Conservation (phyloP, 208 protist genomes). For the Crithidia sp. region DNA sequence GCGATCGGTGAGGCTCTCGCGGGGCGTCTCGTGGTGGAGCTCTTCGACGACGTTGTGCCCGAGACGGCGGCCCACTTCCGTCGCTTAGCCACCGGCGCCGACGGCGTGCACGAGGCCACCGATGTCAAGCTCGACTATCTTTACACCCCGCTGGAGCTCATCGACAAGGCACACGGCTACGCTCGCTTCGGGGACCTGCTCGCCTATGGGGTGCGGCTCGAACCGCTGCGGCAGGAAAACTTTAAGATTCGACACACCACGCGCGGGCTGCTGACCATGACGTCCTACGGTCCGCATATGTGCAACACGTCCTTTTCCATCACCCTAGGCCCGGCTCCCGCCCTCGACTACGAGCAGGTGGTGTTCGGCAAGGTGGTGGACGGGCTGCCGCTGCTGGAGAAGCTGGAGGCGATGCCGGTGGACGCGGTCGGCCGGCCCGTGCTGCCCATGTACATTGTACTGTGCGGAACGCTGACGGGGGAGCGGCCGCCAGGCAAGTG, state of each 20-base stretch:
- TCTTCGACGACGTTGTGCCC: constrained; percentile 88
- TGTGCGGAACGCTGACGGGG: constrained; percentile 82
- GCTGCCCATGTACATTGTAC: constrained; percentile 56
- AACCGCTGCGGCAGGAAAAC: constrained; percentile 81
- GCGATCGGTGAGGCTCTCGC: constrained; percentile 71
- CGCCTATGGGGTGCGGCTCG: constrained; percentile 53
- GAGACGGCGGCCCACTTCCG: constrained; percentile 92
- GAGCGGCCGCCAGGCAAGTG: constrained; percentile 56
- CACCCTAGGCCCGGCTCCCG: constrained; percentile 65
- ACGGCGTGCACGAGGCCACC: constrained; percentile 54
- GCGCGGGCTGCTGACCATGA: constrained; percentile 90
- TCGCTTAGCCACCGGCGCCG: constrained; percentile 77
- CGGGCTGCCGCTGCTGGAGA: constrained; percentile 71
- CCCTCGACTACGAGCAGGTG: constrained; percentile 93
- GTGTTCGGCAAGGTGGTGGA: constrained; percentile 95
- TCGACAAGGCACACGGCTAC: constrained; percentile 55
- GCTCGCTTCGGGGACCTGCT: constrained; percentile 47
- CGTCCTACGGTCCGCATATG: constrained; percentile 75
- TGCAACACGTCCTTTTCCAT: constrained; percentile 78
- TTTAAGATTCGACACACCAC: constrained; percentile 88
- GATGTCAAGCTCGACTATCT: constrained; percentile 83
- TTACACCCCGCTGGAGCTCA: constrained; percentile 55
- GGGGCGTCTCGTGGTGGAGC: constrained; percentile 86
- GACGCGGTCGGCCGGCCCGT: constrained; percentile 65
- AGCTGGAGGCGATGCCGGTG: constrained; percentile 71